Conservation (phyloP, 75 land plant species). For the Sequoiadendron giganteum region DNA sequence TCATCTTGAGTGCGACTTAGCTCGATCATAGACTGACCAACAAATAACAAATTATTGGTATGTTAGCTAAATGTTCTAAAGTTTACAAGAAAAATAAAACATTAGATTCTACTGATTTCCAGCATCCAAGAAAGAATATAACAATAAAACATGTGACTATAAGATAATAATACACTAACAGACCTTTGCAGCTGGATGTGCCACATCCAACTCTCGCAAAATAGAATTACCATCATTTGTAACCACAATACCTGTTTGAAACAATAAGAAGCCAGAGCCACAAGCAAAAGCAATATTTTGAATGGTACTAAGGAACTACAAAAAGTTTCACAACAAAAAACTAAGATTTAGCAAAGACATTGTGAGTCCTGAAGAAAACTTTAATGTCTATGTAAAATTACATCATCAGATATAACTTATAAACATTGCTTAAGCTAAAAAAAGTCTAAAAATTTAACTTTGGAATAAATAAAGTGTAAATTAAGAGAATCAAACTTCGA, state of each 20-base stretch:
- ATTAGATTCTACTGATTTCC: neutral
- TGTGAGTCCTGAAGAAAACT: neutral
- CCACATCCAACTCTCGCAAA: constrained; percentile 89
- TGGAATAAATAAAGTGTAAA: neutral
- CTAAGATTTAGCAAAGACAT: neutral
- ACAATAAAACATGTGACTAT: neutral
- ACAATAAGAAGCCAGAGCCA: neutral
- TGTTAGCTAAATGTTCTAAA: neutral
- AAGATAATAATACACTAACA: constrained; percentile 3
- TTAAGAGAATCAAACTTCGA: neutral
- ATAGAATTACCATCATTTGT: constrained; percentile 99
- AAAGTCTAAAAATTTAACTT: neutral
- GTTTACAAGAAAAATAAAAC: neutral
- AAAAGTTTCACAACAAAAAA: neutral
- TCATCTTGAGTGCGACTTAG: constrained; percentile 98
- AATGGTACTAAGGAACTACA: neutral
- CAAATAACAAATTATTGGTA: neutral
- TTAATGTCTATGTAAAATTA: neutral
- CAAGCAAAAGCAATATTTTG: neutral
- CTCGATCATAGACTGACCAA: constrained; percentile 88
- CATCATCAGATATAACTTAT: neutral
- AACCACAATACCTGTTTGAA: constrained; percentile 79
- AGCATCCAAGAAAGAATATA: neutral
- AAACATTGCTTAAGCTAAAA: no score
- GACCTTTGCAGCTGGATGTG: constrained; percentile 98